Conservation (phyloP, 305 asterid species). For the Coffea humblotiana region DNA sequence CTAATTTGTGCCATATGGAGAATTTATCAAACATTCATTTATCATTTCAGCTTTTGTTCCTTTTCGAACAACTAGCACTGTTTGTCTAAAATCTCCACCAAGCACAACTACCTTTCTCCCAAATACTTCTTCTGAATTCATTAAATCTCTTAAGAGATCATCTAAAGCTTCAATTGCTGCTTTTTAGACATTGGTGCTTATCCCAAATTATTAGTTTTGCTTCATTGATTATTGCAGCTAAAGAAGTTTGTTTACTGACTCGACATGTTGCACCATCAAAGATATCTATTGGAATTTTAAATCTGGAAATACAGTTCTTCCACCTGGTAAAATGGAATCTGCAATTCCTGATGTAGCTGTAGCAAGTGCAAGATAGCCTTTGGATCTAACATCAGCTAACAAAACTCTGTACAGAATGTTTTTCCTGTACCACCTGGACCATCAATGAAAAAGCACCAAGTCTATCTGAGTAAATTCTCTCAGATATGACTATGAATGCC, state of each 20-base stretch:
- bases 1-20: not conserved
- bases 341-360: constrained; percentile 9
- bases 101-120: not conserved
- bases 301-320: constrained; percentile 5
- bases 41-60: not conserved
- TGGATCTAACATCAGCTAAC: not conserved
- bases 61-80: not conserved
- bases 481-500: no score
- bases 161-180: not conserved
- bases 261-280: no score
- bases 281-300: not conserved
- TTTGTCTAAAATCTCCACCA: not conserved
- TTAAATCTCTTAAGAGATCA: not conserved
- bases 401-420: no score
- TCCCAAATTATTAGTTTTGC: no score
- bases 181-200: not conserved
- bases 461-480: no score
- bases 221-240: no score
- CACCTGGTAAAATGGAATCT: not conserved
- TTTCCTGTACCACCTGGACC: no score
- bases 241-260: no score
- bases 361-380: not conserved
- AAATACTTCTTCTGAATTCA: no score
- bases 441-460: no score
- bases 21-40: not conserved